Evolutionary conservation across 768 basidiomycete genomes (phyloP).

Genomic region (Psilocybe cyanescens): DNA sequence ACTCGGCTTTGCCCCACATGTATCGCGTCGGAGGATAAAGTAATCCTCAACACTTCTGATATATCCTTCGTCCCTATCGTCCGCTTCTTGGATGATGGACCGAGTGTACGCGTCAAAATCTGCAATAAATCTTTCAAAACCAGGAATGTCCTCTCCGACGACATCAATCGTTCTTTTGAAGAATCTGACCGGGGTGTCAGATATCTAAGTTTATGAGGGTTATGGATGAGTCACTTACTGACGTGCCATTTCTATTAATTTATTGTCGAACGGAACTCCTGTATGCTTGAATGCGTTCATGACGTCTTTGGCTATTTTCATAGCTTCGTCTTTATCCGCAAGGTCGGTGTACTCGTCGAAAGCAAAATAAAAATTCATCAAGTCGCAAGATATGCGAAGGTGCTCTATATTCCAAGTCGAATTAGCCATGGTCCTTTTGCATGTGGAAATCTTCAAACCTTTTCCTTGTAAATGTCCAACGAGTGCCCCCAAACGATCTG

Average conservation of each 20-base stretch:
- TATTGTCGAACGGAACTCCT: slow-evolving; percentile 23
- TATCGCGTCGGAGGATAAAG: slow-evolving; percentile 43
- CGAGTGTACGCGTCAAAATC: slow-evolving; percentile 32
- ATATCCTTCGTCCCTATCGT: slow-evolving; percentile 36
- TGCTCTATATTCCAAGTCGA: slow-evolving; percentile 7
- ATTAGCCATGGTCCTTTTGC: too few relatives aligned
- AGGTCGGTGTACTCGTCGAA: slow-evolving; percentile 55
- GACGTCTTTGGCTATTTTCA: slow-evolving; percentile 33
- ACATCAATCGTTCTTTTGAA: slow-evolving; percentile 19
- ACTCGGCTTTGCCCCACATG: slow-evolving; percentile 43
- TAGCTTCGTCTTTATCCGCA: slow-evolving; percentile 32
- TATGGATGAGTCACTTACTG: slow-evolving; percentile 33
- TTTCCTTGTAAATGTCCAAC: too few relatives aligned
- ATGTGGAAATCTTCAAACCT: too few relatives aligned
- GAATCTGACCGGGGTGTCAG: slow-evolving; percentile 18
- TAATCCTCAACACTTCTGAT: slow-evolving; percentile 47
- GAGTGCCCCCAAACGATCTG: too few relatives aligned
- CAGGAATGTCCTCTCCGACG: slow-evolving; percentile 20
- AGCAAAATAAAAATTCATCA: slow-evolving; percentile 54
- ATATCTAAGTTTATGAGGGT: background rate
- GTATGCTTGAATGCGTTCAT: slow-evolving; percentile 38
- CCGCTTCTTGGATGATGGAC: slow-evolving; percentile 45
- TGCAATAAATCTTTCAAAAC: slow-evolving; percentile 17
- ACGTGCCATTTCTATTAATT: slow-evolving; percentile 39
- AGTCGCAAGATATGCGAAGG: slow-evolving; percentile 36